These are phyloP conservation scores for Osmozyma mogii DNA, from an alignment of 805 yeast species.

Conservation along the genomic window DNA sequence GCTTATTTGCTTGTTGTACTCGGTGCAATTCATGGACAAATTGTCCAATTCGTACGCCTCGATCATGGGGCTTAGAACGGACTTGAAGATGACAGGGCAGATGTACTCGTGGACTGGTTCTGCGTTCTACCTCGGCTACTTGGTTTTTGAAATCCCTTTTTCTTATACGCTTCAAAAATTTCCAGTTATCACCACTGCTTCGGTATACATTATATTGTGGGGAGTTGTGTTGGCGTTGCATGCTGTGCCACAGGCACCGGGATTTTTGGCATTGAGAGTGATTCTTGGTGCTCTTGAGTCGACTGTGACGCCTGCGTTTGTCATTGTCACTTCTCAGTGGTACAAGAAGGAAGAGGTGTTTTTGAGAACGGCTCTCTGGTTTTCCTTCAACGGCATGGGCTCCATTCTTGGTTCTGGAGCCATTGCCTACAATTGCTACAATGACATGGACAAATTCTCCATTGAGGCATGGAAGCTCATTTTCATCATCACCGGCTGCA, in stretches of 20 bases:
- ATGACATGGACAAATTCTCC: slow-evolving; percentile 28
- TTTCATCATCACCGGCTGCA: slow-evolving; percentile 51
- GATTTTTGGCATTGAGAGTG: slow-evolving; percentile 41
- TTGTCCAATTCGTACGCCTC: slow-evolving; percentile 44
- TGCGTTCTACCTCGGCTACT: slow-evolving; percentile 5
- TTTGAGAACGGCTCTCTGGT: slow-evolving; percentile 29
- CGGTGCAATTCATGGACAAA: slow-evolving; percentile 56
- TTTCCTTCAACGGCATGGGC: slow-evolving; percentile 30
- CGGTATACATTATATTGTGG: slow-evolving; percentile 7
- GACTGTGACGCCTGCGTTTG: slow-evolving; percentile 49
- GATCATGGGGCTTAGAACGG: slow-evolving; percentile 42
- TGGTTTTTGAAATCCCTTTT: slow-evolving; percentile 6
- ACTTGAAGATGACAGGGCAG: slow-evolving; percentile 27
- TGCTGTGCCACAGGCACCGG: slow-evolving; percentile 14
- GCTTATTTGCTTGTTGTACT: slow-evolving; percentile 39
- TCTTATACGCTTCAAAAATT: slow-evolving; percentile 6
- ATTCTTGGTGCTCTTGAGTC: slow-evolving; percentile 47
- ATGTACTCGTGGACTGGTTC: slow-evolving; percentile 15
- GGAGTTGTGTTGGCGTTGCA: slow-evolving; percentile 7
- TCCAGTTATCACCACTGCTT: slow-evolving; percentile 2
- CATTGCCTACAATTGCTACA: slow-evolving; percentile 47
- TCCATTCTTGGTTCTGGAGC: slow-evolving; percentile 36
- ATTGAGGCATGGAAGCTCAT: slow-evolving; percentile 53
- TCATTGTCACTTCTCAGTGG: slow-evolving; percentile 50
- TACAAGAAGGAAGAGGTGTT: slow-evolving; percentile 38